Evolutionary conservation across 1,284 basidiomycete species (phyloP), one percentile per base, ranked within the genome.

Genomic region (Puccinia novopanici): DNA sequence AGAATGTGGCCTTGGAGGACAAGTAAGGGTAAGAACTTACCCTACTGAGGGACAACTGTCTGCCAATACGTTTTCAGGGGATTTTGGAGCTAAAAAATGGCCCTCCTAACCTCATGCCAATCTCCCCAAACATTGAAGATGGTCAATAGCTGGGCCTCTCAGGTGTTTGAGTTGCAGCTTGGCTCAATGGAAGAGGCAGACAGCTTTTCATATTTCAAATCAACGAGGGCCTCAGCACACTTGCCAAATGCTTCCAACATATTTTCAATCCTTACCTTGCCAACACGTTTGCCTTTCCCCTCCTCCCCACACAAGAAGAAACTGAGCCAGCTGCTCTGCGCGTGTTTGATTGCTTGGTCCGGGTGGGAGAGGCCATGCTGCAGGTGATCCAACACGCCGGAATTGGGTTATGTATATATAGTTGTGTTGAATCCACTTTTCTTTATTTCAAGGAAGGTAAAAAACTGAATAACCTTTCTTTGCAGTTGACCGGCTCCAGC

Each of bases 31-130:
- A 93, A 82, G 94, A 94, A 0, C 87, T 98, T 17, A 92, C 91
- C 83, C 89, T 96, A 30, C 87, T 98, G 4, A 92, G 95, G 86
- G 96, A 99, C 86, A 92, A 93, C 0, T 91, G 96, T 59, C 88
- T 98, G 13, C 96, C 96, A 22, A 93, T 99, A 24, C 91, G 95
- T 65, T 95, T 94, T 0, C 95, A 98, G 85, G 96, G 96, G 0
- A 88, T 97, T 3, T 88, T 93, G 48, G 88, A 94, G 30, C 88
- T 97, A n/a, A n/a, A 90, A 92, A 42, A 40, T 65, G 89, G 92
- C 83, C 89, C 95, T 37, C 90, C 93, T 22, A 87, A 83, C 17
- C 61, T 88, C 77, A 5, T 19, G 84, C 45, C 84, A 86, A 79
- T 73, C 76, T 17, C 55, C 82, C 9, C 71, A 81, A 42, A 82